A percentile compares a stretch with the other conserved stretches of the same genome.
Evolutionary conservation across 352 stramenopile species (phyloP).

Genomic region (Pythium rishiriense): DNA sequence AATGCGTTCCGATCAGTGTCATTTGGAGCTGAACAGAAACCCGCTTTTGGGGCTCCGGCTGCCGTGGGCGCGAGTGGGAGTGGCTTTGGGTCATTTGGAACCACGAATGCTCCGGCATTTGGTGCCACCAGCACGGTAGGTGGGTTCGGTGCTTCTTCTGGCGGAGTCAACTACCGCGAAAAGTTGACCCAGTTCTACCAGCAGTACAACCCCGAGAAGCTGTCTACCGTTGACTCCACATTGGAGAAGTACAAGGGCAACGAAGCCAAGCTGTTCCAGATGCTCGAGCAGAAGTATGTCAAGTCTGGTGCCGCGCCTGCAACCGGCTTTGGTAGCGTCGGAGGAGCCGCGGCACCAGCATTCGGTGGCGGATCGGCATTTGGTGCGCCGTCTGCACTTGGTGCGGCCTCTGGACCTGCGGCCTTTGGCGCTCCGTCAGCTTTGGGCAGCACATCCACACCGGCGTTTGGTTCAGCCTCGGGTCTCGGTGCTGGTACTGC

Average conservation of each 20-base stretch:
- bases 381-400: constrained; percentile 26
- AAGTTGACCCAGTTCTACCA: constrained; percentile 70
- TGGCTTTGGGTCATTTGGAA: constrained; percentile 8
- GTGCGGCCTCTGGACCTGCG: constrained; percentile 9
- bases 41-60: constrained; percentile 19
- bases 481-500: constrained; percentile 35
- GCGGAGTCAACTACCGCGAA: constrained; percentile 51
- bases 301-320: constrained; percentile 38
- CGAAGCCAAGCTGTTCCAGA: constrained; percentile 64
- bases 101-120: not conserved
- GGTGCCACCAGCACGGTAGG: constrained; percentile 7
- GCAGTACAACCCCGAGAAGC: constrained; percentile 69
- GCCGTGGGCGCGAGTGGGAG: constrained; percentile 3
- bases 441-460: constrained; percentile 36
- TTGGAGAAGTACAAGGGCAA: constrained; percentile 76
- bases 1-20: constrained; percentile 20
- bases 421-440: constrained; percentile 52
- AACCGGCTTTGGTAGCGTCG: constrained; percentile 32
- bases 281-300: constrained; percentile 80
- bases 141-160: constrained; percentile 33
- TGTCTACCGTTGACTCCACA: constrained; percentile 65
- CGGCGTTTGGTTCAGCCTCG: constrained; percentile 54
- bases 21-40: constrained; percentile 13
- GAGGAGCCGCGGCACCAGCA: constrained; percentile 20
- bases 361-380: constrained; percentile 58